Conservation (phyloP, 2,329 filamentous ascomycete genomes). For the Fusarium pininemorale region DNA sequence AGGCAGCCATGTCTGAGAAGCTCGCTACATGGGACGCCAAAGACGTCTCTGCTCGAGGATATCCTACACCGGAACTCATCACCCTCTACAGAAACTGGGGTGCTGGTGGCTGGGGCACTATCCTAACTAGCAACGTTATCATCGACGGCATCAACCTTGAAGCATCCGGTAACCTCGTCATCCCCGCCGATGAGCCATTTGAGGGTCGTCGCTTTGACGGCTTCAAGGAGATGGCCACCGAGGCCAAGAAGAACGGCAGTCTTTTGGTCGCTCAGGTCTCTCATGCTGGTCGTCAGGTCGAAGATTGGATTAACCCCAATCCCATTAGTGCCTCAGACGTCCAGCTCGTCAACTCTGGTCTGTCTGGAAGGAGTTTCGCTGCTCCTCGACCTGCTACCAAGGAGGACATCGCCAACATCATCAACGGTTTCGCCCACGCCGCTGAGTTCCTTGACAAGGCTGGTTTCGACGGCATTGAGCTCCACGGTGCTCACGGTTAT, state of each 20-base stretch:
- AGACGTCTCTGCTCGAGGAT: conserved; percentile 24
- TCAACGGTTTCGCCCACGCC: conserved; percentile 44
- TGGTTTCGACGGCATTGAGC: conserved; percentile 28
- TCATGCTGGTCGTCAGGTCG: conserved; percentile 28
- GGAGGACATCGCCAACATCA: conserved; percentile 17
- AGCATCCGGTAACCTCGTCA: conserved; percentile 12
- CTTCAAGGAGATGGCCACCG: conserved; percentile 21
- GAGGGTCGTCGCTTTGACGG: conserved; percentile 26
- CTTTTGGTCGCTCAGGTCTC: conserved; percentile 23
- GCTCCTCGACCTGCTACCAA: conserved; percentile 40
- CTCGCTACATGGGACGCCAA: conserved; percentile 25
- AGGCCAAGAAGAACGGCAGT: conserved; percentile 11
- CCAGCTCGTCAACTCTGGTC: conserved; percentile 62
- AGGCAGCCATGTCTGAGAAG: conserved; percentile 31
- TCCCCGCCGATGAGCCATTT: conserved; percentile 6
- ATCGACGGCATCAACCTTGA: conserved; percentile 25
- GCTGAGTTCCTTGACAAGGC: conserved; percentile 53
- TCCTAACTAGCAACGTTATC: conserved; percentile 23
- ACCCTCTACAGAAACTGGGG: conserved; percentile 27
- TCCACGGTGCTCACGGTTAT: conserved; percentile 48
- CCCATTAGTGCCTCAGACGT: conserved; percentile 62
- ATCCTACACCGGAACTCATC: conserved; percentile 21
- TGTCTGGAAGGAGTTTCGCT: conserved; percentile 52
- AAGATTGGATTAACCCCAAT: conserved; percentile 27
- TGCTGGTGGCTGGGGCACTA: conserved; percentile 22